A percentile compares a stretch with the other conserved stretches of the same genome.
phyloP scores from a whole-genome alignment of 352 stramenopile genomes.

The Phytophthora ramorum region DNA sequence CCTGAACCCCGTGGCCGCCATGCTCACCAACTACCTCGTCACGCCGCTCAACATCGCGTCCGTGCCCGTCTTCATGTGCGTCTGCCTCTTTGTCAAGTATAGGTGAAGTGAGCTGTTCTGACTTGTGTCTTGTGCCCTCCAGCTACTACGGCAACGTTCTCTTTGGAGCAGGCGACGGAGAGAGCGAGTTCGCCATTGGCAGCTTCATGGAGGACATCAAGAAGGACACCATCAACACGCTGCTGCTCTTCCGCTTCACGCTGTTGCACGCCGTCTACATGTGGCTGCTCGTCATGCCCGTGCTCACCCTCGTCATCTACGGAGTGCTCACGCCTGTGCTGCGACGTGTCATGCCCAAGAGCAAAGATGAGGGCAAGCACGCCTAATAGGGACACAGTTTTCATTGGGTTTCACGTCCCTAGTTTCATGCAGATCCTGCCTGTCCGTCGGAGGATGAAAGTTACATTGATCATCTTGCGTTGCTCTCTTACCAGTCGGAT shows the following conservation, averaged over 20 bases:
- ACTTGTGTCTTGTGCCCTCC: slow-evolving; percentile 4
- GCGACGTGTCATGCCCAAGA: slow-evolving; percentile 70
- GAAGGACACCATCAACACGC: slow-evolving; percentile 74
- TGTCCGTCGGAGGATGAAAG: slow-evolving; percentile 1
- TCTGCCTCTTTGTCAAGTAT: too few species aligned
- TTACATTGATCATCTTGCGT: slow-evolving; percentile 24
- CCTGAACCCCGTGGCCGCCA: slow-evolving; percentile 81
- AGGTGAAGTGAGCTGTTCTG: too few species aligned
- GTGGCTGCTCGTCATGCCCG: slow-evolving; percentile 71
- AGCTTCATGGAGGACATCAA: slow-evolving; percentile 79
- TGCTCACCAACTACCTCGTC: slow-evolving; percentile 86
- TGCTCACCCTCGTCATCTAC: slow-evolving; percentile 75
- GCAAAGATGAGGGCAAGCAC: slow-evolving; percentile 50
- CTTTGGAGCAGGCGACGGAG: slow-evolving; percentile 52
- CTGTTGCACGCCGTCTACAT: slow-evolving; percentile 83
- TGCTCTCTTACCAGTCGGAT: not conserved
- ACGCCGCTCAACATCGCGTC: slow-evolving; percentile 83
- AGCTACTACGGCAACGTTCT: slow-evolving; percentile 71
- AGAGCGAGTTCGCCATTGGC: slow-evolving; percentile 69
- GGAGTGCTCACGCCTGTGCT: slow-evolving; percentile 71
- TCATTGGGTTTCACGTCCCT: not conserved
- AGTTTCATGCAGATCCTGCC: too few species aligned
- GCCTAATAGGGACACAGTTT: slow-evolving; percentile 22
- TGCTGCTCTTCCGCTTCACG: slow-evolving; percentile 82
- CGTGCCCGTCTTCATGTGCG: slow-evolving; percentile 82